Evolutionary conservation across 805 yeast genomes (phyloP).

Genomic region (Ogataea naganishii): DNA sequence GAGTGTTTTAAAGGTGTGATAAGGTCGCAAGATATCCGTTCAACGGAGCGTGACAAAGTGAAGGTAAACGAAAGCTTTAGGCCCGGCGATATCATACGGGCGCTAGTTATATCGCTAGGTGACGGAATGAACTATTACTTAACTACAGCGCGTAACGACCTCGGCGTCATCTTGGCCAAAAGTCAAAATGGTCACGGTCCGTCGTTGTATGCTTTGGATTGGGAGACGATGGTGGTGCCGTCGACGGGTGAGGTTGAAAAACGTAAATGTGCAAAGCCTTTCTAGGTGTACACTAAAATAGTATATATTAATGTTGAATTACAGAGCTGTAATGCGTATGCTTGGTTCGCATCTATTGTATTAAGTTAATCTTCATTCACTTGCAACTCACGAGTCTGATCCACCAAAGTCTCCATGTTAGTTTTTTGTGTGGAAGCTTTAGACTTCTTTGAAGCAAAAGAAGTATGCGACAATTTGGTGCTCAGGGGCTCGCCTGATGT

Average conservation of each 20-base stretch:
- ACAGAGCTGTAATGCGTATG: no score
- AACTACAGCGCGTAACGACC: slow-evolving; percentile 80
- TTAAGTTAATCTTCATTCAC: no score
- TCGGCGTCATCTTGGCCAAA: slow-evolving; percentile 89
- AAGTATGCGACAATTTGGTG: no score
- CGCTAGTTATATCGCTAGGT: slow-evolving; percentile 77
- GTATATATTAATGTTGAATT: no score
- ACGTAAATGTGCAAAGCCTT: slow-evolving; percentile 92
- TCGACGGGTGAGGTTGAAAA: slow-evolving; percentile 64
- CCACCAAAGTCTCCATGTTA: no score
- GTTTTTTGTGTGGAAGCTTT: no score
- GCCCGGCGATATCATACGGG: slow-evolving; percentile 92
- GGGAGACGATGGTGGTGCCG: slow-evolving; percentile 89
- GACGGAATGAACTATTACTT: slow-evolving; percentile 90
- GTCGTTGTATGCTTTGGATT: slow-evolving; percentile 81
- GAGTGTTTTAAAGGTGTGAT: slow-evolving; percentile 85
- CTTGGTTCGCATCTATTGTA: no score
- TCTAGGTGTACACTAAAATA: no score
- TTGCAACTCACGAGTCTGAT: no score
- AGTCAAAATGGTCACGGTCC: slow-evolving; percentile 62
- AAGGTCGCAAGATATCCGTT: slow-evolving; percentile 79
- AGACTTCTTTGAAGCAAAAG: no score
- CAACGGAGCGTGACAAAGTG: slow-evolving; percentile 85
- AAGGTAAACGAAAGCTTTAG: slow-evolving; percentile 68
- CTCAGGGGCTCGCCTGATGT: no score